Evolutionary conservation across 371 early-diverging fungal species (phyloP), one percentile per base, ranked within the genome.

Genomic region (Capillidium rhysosporum): DNA sequence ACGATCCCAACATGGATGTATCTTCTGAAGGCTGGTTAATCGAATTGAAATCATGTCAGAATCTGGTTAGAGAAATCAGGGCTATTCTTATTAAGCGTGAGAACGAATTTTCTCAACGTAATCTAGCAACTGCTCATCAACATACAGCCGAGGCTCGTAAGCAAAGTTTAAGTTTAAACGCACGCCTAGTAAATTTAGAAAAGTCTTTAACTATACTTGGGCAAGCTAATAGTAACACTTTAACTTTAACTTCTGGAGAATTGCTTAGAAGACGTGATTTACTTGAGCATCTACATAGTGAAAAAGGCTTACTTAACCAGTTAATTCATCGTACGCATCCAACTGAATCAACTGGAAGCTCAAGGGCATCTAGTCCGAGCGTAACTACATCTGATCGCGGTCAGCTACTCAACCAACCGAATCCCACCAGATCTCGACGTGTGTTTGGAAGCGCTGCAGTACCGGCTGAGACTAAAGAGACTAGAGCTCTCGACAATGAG

Each of bases 21-120:
- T 81, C 80, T 1, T 73, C 86, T 3, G 84, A 82, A 45, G 72
- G 72, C n/a, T 92, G 93, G 93, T 65, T 90, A 23, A 80, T 82
- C 46, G 89, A 87, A 56, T 79, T 73, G 56, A 73, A 77, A 18
- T 63, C 69, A 7, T 61, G 81, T 16, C 73, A 77, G 51, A 68
- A 65, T 18, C 54, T 72, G 1, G 69, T 77, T 7, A 67, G 82
- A 10, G 81, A 84, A 41, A 73, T 89, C 25, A 71, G 89, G 0
- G 73, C 83, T 0, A 71, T 72, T 56, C 67, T 80, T 49, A 77
- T 75, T 55, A 70, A 70, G 41, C 76, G 77, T 16, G 86, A 75
- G 59, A 82, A 72, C 20, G 82, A 75, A 49, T 63, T 79, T 52
- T 72, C 78, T 20, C 68, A 77, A 14, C 82, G 77, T 52, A 84